Percentiles rank a stretch among this genome's conserved stretches.
Evolutionary conservation across 2,329 filamentous ascomycete species (phyloP).

Genomic region (Aspergillus pseudoglaucus): DNA sequence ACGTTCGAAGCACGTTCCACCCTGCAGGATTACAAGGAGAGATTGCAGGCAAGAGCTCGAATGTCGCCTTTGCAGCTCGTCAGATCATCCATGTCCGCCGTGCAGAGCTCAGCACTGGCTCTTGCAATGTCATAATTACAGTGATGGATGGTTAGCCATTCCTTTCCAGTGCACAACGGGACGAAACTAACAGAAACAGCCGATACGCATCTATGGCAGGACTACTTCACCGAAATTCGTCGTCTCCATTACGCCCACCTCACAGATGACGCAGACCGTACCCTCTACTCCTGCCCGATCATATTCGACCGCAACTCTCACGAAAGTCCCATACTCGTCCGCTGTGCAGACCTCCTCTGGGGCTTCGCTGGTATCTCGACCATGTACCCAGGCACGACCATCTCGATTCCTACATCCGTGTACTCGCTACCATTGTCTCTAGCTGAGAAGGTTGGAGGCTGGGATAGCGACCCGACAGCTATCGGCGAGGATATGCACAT

Average conservation of each 20-base stretch:
- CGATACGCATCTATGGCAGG: constrained; percentile 58
- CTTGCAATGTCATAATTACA: constrained; percentile 61
- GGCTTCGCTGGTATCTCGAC: constrained; percentile 64
- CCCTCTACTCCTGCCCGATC: constrained; percentile 63
- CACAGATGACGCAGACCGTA: constrained; percentile 37
- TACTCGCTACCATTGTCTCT: constrained; percentile 64
- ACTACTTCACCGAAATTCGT: constrained; percentile 61
- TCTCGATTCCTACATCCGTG: constrained; percentile 66
- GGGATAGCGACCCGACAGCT: constrained; percentile 64
- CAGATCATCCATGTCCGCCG: constrained; percentile 19
- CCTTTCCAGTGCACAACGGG: neutral
- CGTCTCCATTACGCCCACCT: constrained; percentile 53
- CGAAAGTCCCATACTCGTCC: constrained; percentile 59
- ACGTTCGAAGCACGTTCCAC: constrained; percentile 62
- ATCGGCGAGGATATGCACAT: constrained; percentile 73
- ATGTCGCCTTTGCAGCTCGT: constrained; percentile 61
- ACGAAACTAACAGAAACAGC: constrained; percentile 11
- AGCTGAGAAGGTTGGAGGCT: constrained; percentile 63
- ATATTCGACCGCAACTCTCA: constrained; percentile 70
- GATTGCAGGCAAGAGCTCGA: constrained; percentile 68
- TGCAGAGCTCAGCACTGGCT: constrained; percentile 12
- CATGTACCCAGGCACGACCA: constrained; percentile 56
- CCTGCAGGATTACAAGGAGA: constrained; percentile 60
- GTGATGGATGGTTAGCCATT: constrained; percentile 61
- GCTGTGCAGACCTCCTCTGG: constrained; percentile 68